Evolutionary conservation across 495 filamentous ascomycete genomes (phyloP), one percentile per base, ranked within the genome.

Genomic region (Clohesyomyces aquaticus): DNA sequence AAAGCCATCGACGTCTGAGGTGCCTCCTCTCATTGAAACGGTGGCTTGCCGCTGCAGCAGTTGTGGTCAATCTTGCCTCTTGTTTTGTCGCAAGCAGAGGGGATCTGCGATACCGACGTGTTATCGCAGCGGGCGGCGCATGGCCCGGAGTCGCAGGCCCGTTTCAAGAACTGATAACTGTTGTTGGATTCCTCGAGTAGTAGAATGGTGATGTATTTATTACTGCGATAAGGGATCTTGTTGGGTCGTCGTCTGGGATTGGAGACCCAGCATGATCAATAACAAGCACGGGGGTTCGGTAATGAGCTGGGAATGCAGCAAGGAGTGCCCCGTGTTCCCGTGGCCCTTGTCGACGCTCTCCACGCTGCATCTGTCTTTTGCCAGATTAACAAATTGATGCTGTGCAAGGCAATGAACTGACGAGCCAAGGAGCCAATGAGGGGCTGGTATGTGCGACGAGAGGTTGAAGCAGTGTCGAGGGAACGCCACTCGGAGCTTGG

Each of bases 1-100:
- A 12, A 59, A 61, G 49, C 48, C 48, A 28, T 61, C 47, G 47
- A 53, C 32, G 58, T 50, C 48, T 45, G 47, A 29, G 29, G 42
- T 29, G 21, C n/a, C 8, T 22, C n/a, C 45, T 58, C 35, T 51
- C 26, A 25, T n/a, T 59, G 56, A 50, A 59, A 51, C 56, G 55
- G 55, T 58, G 55, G 55, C 55, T 32, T 32, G 55, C n/a, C 38
- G 21, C 12, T 16, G 9, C 14, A 8, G 21, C 12, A n/a, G 11
- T 28, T 9, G 9, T n/a, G 43, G 43, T 12, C 9, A 12, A 48
- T 8, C 35, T 3, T n/a, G n/a, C n/a, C n/a, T n/a, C n/a, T n/a
- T n/a, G n/a, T n/a, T n/a, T n/a, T 18, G n/a, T 9, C 35, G 18
- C 9, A 35, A n/a, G 8, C 3, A 27, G 35, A 32, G 21, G n/a